These are phyloP conservation scores for Ogataea paraovalis DNA, from an alignment of 805 yeast genomes.

Conservation along the genomic window DNA sequence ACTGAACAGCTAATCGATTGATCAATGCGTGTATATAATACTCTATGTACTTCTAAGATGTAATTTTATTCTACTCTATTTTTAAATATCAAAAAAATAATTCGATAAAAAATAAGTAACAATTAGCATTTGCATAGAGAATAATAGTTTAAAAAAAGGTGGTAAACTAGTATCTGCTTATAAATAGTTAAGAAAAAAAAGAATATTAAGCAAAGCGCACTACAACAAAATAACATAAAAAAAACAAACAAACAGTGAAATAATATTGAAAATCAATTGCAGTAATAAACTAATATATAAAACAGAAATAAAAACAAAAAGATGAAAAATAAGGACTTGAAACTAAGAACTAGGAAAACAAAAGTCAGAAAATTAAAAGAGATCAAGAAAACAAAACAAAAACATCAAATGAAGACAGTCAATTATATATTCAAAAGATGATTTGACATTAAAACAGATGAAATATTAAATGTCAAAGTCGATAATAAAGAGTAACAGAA, in stretches of 20 bases:
- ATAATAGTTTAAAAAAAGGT: no score
- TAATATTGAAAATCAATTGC: neutral
- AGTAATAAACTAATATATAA: neutral
- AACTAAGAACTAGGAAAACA: neutral
- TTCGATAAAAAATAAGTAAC: neutral
- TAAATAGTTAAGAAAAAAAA: neutral
- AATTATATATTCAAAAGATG: neutral
- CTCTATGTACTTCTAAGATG: neutral
- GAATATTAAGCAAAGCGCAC: neutral
- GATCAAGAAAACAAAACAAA: no score
- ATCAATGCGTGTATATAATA: no score
- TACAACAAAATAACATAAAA: neutral
- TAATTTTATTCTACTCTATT: no score
- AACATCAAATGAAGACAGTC: neutral
- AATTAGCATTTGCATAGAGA: no score
- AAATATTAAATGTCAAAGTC: neutral
- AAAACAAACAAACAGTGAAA: neutral
- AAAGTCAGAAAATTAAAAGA: no score
- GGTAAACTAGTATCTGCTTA: neutral
- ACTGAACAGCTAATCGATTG: no score
- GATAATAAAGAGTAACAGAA: neutral
- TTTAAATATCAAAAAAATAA: neutral
- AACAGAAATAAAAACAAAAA: neutral
- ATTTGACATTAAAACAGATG: neutral
- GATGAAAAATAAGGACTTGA: neutral